Base-by-base conservation (phyloP, 1,139 yeast species). In the Pneumocystis canis region DNA sequence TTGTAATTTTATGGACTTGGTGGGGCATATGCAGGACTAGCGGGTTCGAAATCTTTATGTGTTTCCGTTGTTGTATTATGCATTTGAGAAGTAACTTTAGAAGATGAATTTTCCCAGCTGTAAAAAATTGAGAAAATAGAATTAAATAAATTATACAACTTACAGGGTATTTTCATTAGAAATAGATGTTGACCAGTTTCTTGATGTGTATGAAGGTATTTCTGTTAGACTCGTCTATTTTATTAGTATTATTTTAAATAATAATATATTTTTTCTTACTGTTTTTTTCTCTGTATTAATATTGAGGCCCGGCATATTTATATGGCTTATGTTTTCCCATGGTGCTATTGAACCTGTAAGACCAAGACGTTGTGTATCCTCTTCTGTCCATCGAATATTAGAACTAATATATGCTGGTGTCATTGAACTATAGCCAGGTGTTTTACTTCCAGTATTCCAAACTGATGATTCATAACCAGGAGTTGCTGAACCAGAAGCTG, bases 351-450 rank as follows among this genome's bases (percentile, higher is more conserved):
- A 62, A 32, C 61, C 63, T 31, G 40, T 59, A 41, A 59, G 30
- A 28, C 25, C 25, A 39, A 47, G 39, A 32, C 32, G 47, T 4
- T 14, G 60, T 20, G 37, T n/a, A 18, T 37, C 60, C 30, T 59
- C 60, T 18, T 60, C 28, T 59, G 35, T 33, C 60, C 41, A 37
- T 58, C 54, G 54, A 39, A 37, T 58, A 58, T 75, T 77, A 18
- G 78, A 73, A 3, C 80, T 76, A 2, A 76, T 75, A 40, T 74
- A 76, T n/a, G 79, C 79, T 9, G 60, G 37, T 32, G 47, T 32
- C 37, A 59, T 40, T 59, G 58, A 59, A 37, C 76, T 75, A 58
- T 71, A 71, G 7, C 82, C 84, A 77, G 82, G 80, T 1, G 82
- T 74, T 11, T 82, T 78, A 5, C 79, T 78, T 60, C 76, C 77